Evolutionary conservation across 176 grass and related monocot species (phyloP), one percentile per base, ranked within the genome.

Genomic region (Bolboschoenus planiculmis): DNA sequence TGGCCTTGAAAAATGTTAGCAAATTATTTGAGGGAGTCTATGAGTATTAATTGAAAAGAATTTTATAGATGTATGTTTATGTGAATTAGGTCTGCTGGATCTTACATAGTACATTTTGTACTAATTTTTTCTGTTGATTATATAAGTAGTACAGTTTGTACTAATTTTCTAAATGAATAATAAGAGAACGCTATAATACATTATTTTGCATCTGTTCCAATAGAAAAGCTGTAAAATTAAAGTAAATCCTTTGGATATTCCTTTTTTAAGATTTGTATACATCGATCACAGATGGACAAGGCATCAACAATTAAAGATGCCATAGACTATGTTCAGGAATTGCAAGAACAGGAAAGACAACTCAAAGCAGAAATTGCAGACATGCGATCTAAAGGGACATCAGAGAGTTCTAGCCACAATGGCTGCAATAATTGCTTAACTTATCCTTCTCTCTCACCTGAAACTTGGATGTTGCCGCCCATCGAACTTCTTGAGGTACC

Each of bases 221-320:
- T 20, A 10, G 2, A 81, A 42, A 61, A 26, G 14, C 8, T 6
- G 5, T 78, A 10, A 6, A 54, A n/a, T 14, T 2, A 16, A 5
- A n/a, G 29, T 39, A 81, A 61, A 33, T 11, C 4, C 42, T 34
- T 11, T 55, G 0, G 9, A 21, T 37, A 10, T 5, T 36, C 18
- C 2, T n/a, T n/a, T 18, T 21, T 9, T 26, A 46, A 59, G 0
- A 20, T 53, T 13, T 23, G 34, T 51, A 7, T 4, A 18, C 5
- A 23, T 56, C 5, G 33, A 23, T 56, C 5, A 33, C 72, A 94
- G 92, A 91, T 94, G 92, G 92, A 94, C 56, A 94, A 94, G 87
- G 84, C 84, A 31, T 94, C 92, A 3, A 85, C 89, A 18, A 43
- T 91, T 63, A 90, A 81, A 67, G 92, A 94, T 74, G 92, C 92